Percentiles rank a stretch among this genome's conserved stretches.
These are phyloP conservation scores for Pyrenochaeta sp. DNA, from an alignment of 2,329 filamentous ascomycete species.

Conservation along the genomic window DNA sequence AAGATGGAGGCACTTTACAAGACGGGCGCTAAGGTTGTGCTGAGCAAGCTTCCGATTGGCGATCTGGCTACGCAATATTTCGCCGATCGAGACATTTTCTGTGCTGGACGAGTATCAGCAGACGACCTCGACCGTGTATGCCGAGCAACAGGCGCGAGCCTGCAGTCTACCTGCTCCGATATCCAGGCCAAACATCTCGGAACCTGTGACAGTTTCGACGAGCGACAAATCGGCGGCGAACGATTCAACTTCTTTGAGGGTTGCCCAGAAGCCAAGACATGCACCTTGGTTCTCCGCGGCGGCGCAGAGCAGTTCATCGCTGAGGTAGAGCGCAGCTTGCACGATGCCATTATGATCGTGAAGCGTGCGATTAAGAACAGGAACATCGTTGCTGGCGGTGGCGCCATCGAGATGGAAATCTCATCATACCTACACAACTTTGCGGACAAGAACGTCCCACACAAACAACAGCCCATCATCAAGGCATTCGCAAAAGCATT, in stretches of 20 bases:
- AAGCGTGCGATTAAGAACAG: slow-evolving; percentile 97
- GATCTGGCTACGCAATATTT: slow-evolving; percentile 98
- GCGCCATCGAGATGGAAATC: slow-evolving; percentile 95
- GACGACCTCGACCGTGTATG: slow-evolving; percentile 97
- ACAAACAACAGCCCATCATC: slow-evolving; percentile 98
- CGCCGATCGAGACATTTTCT: slow-evolving; percentile 97
- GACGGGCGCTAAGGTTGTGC: slow-evolving; percentile 95
- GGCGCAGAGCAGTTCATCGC: slow-evolving; percentile 99
- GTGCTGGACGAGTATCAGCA: slow-evolving; percentile 86
- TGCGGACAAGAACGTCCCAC: slow-evolving; percentile 87
- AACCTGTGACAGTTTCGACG: slow-evolving; percentile 88
- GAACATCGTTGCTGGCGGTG: slow-evolving; percentile 92
- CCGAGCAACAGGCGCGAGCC: slow-evolving; percentile 88
- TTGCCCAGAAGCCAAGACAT: slow-evolving; percentile 94
- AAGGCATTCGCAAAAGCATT: slow-evolving; percentile 97
- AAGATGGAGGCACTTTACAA: slow-evolving; percentile 95
- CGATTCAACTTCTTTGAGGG: slow-evolving; percentile 99
- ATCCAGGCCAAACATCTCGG: slow-evolving; percentile 89
- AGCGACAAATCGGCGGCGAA: slow-evolving; percentile 96
- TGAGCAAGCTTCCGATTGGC: slow-evolving; percentile 96
- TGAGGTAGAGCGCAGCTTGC: slow-evolving; percentile 94
- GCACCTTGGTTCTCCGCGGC: slow-evolving; percentile 91
- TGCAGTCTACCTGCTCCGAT: slow-evolving; percentile 96
- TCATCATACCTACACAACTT: slow-evolving; percentile 92
- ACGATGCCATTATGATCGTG: slow-evolving; percentile 99